Conservation (phyloP, 257 asterid genomes). For the Solanum piurae region DNA sequence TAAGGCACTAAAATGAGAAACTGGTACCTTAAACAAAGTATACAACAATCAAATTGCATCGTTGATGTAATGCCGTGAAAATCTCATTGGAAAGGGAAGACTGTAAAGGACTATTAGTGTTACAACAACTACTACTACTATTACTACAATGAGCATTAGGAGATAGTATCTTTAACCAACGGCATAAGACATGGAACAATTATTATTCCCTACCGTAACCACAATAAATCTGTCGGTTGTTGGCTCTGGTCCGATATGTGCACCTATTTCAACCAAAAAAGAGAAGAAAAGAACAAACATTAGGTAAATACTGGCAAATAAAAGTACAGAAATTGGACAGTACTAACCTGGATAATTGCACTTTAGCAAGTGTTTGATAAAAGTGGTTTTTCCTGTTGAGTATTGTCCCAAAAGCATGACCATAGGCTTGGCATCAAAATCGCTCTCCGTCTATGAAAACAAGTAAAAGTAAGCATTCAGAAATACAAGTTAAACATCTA, state of each 20-base stretch:
- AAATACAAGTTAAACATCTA: neutral
- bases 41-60: neutral
- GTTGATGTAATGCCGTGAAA: neutral
- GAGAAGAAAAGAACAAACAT: neutral
- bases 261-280: conserved; percentile 38
- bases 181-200: neutral
- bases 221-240: conserved; percentile 89
- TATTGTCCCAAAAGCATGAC: conserved; percentile 99
- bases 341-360: conserved; percentile 73
- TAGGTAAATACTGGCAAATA: neutral
- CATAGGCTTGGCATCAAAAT: conserved; percentile 95
- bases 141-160: neutral
- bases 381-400: conserved; percentile 96
- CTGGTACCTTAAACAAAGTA: neutral
- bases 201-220: conserved; percentile 50
- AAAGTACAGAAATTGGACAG: neutral
- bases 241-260: conserved; percentile 99
- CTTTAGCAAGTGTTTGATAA: conserved; percentile 76
- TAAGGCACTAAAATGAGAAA: neutral
- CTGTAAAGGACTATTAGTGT: neutral
- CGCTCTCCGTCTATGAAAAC: conserved; percentile 57
- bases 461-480: neutral
- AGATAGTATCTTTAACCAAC: neutral
- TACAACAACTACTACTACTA: neutral
- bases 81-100: neutral